These are phyloP conservation scores for Blastocystis sp. DNA, from an alignment of 352 stramenopile species.

Conservation along the genomic window DNA sequence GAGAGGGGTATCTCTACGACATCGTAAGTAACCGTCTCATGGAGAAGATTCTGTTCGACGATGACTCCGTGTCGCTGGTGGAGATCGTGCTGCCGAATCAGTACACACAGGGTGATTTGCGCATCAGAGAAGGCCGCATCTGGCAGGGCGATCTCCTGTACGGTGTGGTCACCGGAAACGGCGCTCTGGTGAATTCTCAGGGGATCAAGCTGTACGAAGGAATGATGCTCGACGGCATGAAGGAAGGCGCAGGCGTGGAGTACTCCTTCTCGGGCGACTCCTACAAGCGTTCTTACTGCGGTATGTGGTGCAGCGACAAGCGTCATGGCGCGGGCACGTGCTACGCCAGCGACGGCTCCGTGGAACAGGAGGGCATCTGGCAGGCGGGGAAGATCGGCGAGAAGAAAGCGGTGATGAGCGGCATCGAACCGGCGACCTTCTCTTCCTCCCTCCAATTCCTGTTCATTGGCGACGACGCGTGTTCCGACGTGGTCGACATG, in stretches of 20 bases:
- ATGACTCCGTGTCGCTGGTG: background rate
- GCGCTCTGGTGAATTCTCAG: background rate
- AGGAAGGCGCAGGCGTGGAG: background rate
- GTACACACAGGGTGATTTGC: background rate
- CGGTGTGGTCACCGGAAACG: background rate
- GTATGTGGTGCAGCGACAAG: background rate
- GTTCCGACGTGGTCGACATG: background rate
- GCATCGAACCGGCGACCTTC: background rate
- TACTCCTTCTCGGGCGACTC: background rate
- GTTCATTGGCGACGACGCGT: background rate
- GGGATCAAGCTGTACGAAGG: background rate
- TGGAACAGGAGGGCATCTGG: background rate
- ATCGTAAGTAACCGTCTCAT: background rate
- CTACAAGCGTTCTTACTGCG: background rate
- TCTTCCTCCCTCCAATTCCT: background rate
- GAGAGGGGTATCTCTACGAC: background rate
- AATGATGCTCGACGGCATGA: background rate
- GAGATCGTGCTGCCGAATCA: background rate
- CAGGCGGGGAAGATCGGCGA: background rate
- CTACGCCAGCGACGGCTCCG: background rate
- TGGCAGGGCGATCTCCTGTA: background rate
- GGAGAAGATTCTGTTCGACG: background rate
- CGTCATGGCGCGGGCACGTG: background rate
- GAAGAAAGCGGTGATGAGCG: background rate
- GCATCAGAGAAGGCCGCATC: background rate